Evolutionary conservation across 331 rosid genomes (phyloP), one percentile per base, ranked within the genome.

Genomic region (Rosa hybrid): DNA sequence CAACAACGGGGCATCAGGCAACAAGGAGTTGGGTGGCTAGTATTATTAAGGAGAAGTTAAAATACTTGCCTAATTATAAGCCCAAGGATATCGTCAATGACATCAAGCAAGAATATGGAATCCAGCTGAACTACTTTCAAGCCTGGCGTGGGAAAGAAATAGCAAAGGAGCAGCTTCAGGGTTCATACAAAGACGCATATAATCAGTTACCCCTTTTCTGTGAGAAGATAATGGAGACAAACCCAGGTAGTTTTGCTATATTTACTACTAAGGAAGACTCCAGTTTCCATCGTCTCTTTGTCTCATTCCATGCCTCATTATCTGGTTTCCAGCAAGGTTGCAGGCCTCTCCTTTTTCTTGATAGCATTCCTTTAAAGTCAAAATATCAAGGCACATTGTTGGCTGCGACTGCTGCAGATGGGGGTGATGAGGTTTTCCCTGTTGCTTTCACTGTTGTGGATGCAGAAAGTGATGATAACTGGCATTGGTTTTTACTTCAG

Each of bases 61-160:
- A 90, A 88, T 91, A 83, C 79, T 84, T 62, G 73, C 98, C 98
- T 0, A 89, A 92, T 82, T 94, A 94, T 82, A 94, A 94, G 91
- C 98, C 98, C 60, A 94, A 94, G 88, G 98, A 94, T 82, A 94
- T 94, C 64, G 98, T 94, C 79, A 90, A 86, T 70, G 98, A 94
- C 86, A 92, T 94, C 87, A 92, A 92, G 82, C 84, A 92, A 81
- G 98, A 94, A 86, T 94, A 92, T 80, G 98, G 98, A 78, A 89
- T 94, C 81, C 97, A 92, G 84, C 87, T 94, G 41, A 94, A 94
- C 87, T 94, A 94, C 87, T 94, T 94, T 77, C 98, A 94, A 81
- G 98, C 98, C 60, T 94, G 98, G 98, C 98, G 98, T 38, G 98
- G 98, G 76, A 94, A 94, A 90, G 98, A 94, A 87, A 92, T 94